Evolutionary conservation across 805 yeast species (phyloP), one percentile per base, ranked within the genome.

Genomic region (Wickerhamiella dianesei): DNA sequence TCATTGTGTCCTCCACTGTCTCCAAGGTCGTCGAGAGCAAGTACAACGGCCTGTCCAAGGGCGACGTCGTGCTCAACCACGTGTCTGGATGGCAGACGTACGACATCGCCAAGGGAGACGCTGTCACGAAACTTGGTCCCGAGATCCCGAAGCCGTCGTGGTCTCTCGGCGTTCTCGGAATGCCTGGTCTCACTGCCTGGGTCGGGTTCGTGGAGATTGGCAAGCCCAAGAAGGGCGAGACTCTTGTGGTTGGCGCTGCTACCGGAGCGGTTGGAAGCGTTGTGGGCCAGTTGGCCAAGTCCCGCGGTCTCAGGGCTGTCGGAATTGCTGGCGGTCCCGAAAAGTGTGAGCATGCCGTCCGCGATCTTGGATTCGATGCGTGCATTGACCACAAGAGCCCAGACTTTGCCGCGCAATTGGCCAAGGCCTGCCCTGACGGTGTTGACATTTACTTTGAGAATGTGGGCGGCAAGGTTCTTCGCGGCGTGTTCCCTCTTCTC

Each of bases 261-360:
- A 72, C 80, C 5, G 86, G 86, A 50, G 82, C 83, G n/a, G 79
- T 80, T n/a, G 85, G 85, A 13, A 70, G 76, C 21, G 62, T 70
- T 43, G 73, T 68, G 43, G 73, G 77, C 18, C 83, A 78, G 59
- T 58, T 79, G 12, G 79, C 82, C 39, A 65, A 57, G 84, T 79
- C 40, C 71, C 77, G 52, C 75, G 82, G 16, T 82, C 84, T 47
- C 73, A 78, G 8, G 68, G 63, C 19, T 9, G 39, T 36, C 17
- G 3, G 78, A 68, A 32, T 80, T 80, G 59, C 65, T 73, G 48
- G 64, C 69, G 50, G 73, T 59, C 57, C 78, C 79, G 29, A 73
- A 75, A 58, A 61, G 74, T 1, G 57, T 78, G 79, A 51, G 74
- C 75, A 5, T 76, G 74, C 52, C 71, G 67, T 40, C 62, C 71